Percentiles rank a stretch among this genome's conserved stretches.
phyloP scores from a whole-genome alignment of 306 rosid species.

The Medicago lupulina region DNA sequence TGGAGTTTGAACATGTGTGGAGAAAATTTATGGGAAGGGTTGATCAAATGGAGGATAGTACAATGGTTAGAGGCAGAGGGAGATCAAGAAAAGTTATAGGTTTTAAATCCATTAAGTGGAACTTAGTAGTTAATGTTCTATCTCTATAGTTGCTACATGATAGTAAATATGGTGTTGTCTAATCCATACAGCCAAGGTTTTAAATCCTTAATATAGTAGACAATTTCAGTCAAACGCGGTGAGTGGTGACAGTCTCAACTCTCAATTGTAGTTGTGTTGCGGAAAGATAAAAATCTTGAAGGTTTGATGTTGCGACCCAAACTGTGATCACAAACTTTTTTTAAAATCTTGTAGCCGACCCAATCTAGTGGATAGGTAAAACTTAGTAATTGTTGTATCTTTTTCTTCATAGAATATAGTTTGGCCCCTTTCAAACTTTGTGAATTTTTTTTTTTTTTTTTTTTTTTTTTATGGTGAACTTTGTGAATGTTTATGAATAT shows the following conservation, averaged over 20 bases:
- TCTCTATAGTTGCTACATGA: neutral
- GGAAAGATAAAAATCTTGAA: neutral
- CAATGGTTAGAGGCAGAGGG: neutral
- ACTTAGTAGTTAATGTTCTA: neutral
- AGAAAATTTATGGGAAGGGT: neutral
- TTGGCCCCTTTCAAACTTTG: no score
- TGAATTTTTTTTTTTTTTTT: no score
- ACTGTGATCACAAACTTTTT: neutral
- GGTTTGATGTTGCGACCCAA: neutral
- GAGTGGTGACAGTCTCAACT: no score
- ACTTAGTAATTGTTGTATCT: neutral
- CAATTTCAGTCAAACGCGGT: neutral
- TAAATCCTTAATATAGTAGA: neutral
- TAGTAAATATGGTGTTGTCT: neutral
- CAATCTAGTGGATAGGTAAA: neutral
- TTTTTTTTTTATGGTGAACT: no score
- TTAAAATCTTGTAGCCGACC: neutral
- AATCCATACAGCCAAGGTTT: neutral
- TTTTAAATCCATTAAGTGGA: neutral
- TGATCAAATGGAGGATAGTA: neutral
- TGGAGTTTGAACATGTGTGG: neutral
- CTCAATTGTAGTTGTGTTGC: neutral
- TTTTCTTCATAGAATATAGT: neutral
- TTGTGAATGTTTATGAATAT: no score
- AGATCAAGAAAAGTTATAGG: neutral